Percentiles rank a stretch among this genome's conserved stretches.
phyloP scores from a whole-genome alignment of 2,329 filamentous ascomycete species.

The Xylariaceae sp. region DNA sequence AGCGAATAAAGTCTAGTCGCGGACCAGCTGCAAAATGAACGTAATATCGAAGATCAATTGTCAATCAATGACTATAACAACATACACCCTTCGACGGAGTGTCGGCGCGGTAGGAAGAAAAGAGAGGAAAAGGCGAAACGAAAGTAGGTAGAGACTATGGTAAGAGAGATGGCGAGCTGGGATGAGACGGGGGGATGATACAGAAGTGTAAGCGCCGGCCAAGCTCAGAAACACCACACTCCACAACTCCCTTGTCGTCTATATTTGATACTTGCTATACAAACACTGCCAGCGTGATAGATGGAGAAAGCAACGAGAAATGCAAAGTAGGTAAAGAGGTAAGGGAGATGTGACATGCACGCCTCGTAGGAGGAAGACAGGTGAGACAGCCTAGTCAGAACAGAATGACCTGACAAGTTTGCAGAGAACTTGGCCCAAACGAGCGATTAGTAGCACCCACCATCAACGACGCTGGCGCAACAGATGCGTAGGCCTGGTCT shows the following conservation, averaged over 20 bases:
- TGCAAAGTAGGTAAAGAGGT: slow-evolving; percentile 17
- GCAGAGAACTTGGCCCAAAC: slow-evolving; percentile 9
- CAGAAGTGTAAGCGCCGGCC: slow-evolving; percentile 38
- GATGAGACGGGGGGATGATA: slow-evolving; percentile 35
- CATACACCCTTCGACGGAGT: slow-evolving; percentile 25
- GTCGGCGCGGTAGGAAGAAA: slow-evolving; percentile 29
- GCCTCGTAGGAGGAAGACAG: not conserved
- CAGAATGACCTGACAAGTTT: slow-evolving; percentile 29
- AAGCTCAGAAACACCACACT: slow-evolving; percentile 20
- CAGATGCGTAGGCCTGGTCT: slow-evolving; percentile 1
- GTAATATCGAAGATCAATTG: slow-evolving; percentile 34
- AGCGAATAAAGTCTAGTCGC: slow-evolving; percentile 27
- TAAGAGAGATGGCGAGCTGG: slow-evolving; percentile 32
- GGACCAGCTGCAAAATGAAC: slow-evolving; percentile 32
- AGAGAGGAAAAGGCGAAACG: slow-evolving; percentile 28
- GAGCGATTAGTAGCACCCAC: slow-evolving; percentile 5
- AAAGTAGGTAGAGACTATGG: slow-evolving; percentile 23
- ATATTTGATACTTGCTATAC: slow-evolving; percentile 23
- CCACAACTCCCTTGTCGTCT: slow-evolving; percentile 6
- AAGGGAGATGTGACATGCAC: not conserved
- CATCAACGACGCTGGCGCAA: slow-evolving; percentile 1
- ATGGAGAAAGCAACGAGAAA: slow-evolving; percentile 26
- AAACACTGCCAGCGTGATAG: slow-evolving; percentile 8
- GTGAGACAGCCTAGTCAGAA: slow-evolving; percentile 6
- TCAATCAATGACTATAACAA: slow-evolving; percentile 36